Conservation (phyloP, 208 protist genomes). For the Herpetomonas muscarum region DNA sequence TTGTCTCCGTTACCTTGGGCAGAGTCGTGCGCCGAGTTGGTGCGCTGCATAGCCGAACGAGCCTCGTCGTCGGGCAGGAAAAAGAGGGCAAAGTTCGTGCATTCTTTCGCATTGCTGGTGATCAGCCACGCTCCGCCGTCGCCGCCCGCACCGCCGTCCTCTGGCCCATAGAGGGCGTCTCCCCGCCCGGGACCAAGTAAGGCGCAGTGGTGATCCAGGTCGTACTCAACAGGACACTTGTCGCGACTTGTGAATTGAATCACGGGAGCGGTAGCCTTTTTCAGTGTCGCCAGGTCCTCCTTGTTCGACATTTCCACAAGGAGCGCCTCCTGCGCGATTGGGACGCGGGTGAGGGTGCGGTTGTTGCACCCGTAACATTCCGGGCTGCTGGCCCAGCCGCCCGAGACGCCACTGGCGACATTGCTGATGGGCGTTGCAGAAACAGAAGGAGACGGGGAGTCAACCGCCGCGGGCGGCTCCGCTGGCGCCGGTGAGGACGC, state of each 20-base stretch:
- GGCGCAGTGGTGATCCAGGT: conserved; percentile 54
- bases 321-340: conserved; percentile 4
- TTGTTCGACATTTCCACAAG: neutral
- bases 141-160: neutral
- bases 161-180: neutral
- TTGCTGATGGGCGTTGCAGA: too few relatives aligned
- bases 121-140: conserved; percentile 51
- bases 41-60: neutral
- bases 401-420: too few relatives aligned
- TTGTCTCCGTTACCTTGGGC: too few relatives aligned
- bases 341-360: neutral
- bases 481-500: neutral
- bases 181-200: conserved; percentile 19
- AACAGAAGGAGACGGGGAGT: too few relatives aligned
- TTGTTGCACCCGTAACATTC: neutral
- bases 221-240: conserved; percentile 26
- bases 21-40: neutral
- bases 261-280: neutral
- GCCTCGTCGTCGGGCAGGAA: conserved; percentile 31
- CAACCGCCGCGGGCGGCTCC: too few relatives aligned
- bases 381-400: too few relatives aligned
- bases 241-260: conserved; percentile 5
- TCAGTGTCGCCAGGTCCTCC: neutral
- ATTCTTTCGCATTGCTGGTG: conserved; percentile 16
- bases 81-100: conserved; percentile 39